A percentile compares a stretch with the other conserved stretches of the same genome.
Evolutionary conservation across 306 rosid genomes (phyloP).

Genomic region (Begonia peltatifolia): DNA sequence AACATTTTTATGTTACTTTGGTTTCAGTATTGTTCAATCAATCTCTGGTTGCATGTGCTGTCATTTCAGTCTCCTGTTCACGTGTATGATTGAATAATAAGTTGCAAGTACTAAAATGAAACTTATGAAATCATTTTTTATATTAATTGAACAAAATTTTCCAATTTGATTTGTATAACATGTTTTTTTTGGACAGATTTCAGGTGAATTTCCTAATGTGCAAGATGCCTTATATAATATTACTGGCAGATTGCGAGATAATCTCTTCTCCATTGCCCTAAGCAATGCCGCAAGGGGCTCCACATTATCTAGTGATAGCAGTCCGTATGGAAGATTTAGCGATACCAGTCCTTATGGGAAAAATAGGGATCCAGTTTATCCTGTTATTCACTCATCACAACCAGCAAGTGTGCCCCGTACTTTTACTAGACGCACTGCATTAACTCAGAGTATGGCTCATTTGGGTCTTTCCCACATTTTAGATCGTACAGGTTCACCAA

Average conservation of each 20-base stretch:
- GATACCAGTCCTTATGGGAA: constrained; percentile 60
- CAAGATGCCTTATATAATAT: constrained; percentile 91
- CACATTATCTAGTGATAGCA: constrained; percentile 6
- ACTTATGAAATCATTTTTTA: no score
- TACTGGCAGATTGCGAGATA: constrained; percentile 86
- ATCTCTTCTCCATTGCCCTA: constrained; percentile 43
- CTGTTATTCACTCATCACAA: constrained; percentile 27
- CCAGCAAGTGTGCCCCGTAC: constrained; percentile 28
- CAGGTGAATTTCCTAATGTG: constrained; percentile 74
- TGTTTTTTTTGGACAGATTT: constrained; percentile 40
- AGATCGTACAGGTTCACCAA: constrained; percentile 61
- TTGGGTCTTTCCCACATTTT: constrained; percentile 36
- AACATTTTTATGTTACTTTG: no score
- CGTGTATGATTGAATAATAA: neutral
- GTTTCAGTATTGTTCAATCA: no score
- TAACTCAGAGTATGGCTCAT: constrained; percentile 50
- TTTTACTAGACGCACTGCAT: constrained; percentile 23
- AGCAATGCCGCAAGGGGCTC: constrained; percentile 32
- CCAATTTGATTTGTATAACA: no score
- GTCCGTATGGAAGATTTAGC: constrained; percentile 24
- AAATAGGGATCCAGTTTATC: constrained; percentile 35
- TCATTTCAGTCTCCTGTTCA: neutral
- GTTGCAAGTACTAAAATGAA: no score
- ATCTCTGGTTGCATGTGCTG: no score
- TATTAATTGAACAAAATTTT: no score